Percentiles rank a stretch among this genome's conserved stretches.
Conservation (phyloP, 257 asterid species). For the Solanum chiquidenum region DNA sequence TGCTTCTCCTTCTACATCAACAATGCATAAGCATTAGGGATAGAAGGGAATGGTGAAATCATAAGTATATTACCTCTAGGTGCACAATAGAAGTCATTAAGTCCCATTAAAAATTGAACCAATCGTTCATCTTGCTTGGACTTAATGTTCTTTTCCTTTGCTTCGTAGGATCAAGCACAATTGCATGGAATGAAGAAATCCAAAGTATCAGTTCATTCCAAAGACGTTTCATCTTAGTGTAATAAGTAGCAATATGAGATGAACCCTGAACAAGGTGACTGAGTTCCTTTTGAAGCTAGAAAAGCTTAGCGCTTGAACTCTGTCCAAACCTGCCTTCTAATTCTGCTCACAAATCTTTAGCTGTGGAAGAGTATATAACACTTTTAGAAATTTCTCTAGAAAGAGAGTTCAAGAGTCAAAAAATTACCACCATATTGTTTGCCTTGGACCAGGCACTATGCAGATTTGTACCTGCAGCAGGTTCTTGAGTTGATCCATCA, state of each 20-base stretch:
- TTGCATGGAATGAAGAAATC: background rate
- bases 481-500: too few species aligned
- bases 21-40: background rate
- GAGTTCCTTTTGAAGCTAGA: background rate
- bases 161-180: background rate
- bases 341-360: background rate
- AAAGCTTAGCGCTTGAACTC: background rate
- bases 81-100: background rate
- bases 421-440: background rate
- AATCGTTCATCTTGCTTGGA: background rate
- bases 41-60: background rate
- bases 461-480: background rate
- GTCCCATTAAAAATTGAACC: background rate
- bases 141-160: background rate
- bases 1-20: background rate
- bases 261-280: background rate
- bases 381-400: background rate
- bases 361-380: background rate
- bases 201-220: background rate
- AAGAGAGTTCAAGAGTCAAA: background rate
- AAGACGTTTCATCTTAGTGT: background rate
- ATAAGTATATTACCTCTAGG: too few species aligned
- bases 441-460: background rate
- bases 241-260: background rate
- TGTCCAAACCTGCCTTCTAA: background rate